Base-by-base conservation (phyloP, 2,329 filamentous ascomycete species). In the Massarina eburnea region DNA sequence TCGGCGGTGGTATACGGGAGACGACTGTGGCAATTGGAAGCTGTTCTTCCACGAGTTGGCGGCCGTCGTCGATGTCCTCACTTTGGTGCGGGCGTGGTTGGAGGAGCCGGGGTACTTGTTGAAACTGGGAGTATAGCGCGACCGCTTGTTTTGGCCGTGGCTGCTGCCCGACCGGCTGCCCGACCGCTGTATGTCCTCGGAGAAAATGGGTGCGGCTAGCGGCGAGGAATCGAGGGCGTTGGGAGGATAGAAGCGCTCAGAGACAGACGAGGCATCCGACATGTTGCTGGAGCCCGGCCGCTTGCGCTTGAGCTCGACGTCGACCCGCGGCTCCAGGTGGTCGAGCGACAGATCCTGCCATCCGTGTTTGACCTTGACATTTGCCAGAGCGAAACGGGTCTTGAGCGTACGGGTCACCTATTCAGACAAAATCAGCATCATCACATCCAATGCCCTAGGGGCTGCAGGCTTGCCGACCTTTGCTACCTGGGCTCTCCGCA, bases 361-460 rank as follows among this genome's bases (percentile, higher is more conserved):
- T 68, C 91, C 91, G 75, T 95, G 88, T 73, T 95, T 91, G 58
- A 94, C 91, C 76, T 97, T 97, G 81, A 96, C 94, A 72, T 95
- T 94, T 68, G 94, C 94, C 54, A 97, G 83, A 48, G 94, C 92
- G 49, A 99, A 84, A 54, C 92, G 89, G 76, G 95, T 91, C 75
- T 97, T 91, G 44, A 99, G 79, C 64, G 88, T 88, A 68, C 92
- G 82, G 61, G 91, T 94, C 77, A 99, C 95, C 94, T 97, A 67
- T 44, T 62, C 38, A 48, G 41, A 46, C 43, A 45, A 19, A 34
- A 54, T 66, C 57, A 67, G 61, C 54, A 60, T 46, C 7, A 8
- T 30, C 27, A 14, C 12, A 14, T 30, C 40, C 51, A 50, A 49
- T 48, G 52, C 47, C 45, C 49, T 51, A 49, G 52, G 54, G 48